Percentiles rank a stretch among this genome's conserved stretches.
These are phyloP conservation scores for Coemansia sp. DNA, from an alignment of 192 early-diverging fungal genomes.

Conservation along the genomic window DNA sequence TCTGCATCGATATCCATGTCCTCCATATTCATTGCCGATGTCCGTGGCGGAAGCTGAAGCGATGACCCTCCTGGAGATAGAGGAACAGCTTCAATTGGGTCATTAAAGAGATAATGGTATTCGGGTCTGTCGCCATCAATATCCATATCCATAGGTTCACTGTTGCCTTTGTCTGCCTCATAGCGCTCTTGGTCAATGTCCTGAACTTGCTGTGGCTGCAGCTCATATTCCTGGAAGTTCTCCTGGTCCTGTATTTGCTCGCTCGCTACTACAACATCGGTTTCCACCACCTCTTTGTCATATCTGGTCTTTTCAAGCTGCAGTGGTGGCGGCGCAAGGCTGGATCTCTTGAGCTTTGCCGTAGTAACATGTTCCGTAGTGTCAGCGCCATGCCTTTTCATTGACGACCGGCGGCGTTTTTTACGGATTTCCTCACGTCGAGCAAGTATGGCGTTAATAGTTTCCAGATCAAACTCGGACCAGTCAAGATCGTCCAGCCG, in stretches of 20 bases:
- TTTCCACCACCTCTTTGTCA: background rate
- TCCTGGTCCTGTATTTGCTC: constrained; percentile 6
- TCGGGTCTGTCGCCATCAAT: constrained; percentile 44
- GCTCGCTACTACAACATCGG: background rate
- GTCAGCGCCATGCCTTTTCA: background rate
- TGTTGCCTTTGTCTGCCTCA: constrained; percentile 7
- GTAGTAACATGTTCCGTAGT: constrained; percentile 12
- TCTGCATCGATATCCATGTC: background rate
- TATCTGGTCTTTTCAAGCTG: constrained; percentile 5
- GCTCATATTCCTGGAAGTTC: background rate
- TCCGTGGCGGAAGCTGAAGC: constrained; percentile 22
- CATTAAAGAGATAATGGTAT: constrained; percentile 47
- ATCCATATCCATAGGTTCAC: constrained; percentile 38
- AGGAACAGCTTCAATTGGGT: constrained; percentile 23
- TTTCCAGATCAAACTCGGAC: constrained; percentile 52
- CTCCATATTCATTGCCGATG: constrained; percentile 14
- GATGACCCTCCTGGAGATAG: constrained; percentile 19
- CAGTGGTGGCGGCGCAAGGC: constrained; percentile 45
- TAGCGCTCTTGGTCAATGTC: background rate
- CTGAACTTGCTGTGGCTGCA: background rate
- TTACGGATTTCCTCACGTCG: constrained; percentile 42
- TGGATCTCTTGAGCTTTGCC: constrained; percentile 46
- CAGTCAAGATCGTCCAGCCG: constrained; percentile 49
- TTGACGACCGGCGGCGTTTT: constrained; percentile 8
- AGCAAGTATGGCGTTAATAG: constrained; percentile 42